These are phyloP conservation scores for Collybia sp. DNA, from an alignment of 768 basidiomycete genomes.

Conservation along the genomic window DNA sequence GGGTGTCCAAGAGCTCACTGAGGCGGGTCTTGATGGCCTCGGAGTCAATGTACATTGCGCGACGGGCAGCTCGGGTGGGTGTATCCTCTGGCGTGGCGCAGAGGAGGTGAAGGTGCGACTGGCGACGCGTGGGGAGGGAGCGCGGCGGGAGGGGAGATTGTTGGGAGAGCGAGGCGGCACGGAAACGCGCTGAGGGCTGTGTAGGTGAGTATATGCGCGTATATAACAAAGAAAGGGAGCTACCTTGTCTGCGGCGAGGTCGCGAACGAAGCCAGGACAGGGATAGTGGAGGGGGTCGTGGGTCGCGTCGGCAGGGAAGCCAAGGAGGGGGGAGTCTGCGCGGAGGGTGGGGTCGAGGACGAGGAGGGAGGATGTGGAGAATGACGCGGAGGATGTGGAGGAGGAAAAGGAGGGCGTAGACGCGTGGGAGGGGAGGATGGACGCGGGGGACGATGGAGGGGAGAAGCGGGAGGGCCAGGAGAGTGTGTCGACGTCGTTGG, in stretches of 20 bases:
- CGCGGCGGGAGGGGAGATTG: conserved; percentile 5
- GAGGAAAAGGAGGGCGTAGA: neutral
- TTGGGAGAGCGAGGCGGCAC: neutral
- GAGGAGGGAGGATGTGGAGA: neutral
- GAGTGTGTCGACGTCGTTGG: neutral
- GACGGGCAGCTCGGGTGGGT: conserved; percentile 9
- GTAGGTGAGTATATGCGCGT: neutral
- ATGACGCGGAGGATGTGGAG: neutral
- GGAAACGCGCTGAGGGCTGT: neutral
- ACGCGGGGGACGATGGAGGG: neutral
- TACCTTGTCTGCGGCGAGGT: conserved; percentile 4
- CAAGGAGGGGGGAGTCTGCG: conserved; percentile 20
- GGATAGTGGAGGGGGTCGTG: conserved; percentile 14
- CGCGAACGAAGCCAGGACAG: conserved; percentile 7
- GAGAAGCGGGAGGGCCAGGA: neutral
- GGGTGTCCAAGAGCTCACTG: conserved; percentile 14
- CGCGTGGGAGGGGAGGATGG: neutral
- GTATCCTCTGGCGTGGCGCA: neutral
- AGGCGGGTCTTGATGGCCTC: conserved; percentile 22
- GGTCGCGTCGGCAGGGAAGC: conserved; percentile 6
- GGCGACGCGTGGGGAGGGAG: conserved; percentile 1
- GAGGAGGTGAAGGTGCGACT: neutral
- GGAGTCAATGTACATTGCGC: conserved; percentile 32
- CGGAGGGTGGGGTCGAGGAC: conserved; percentile 4
- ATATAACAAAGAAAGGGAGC: neutral